phyloP scores from a whole-genome alignment of 1,284 basidiomycete species.

The Psilocybe mexicana region DNA sequence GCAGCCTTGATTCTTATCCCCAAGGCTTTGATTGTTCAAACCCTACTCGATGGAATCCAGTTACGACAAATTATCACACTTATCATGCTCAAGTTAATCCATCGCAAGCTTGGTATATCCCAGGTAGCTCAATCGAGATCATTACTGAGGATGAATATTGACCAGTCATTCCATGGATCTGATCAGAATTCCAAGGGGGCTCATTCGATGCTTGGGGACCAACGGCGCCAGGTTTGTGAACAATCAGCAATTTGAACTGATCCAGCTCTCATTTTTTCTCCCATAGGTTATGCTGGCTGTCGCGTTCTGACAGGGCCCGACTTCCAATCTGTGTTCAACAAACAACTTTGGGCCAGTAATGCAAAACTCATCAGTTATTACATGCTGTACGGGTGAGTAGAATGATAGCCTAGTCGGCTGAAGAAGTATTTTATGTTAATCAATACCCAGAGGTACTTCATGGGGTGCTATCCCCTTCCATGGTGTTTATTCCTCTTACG shows the following conservation, averaged over 20 bases:
- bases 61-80: slow-evolving; percentile 55
- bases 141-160: not conserved
- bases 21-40: slow-evolving; percentile 75
- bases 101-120: slow-evolving; percentile 64
- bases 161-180: not conserved
- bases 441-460: slow-evolving; percentile 61
- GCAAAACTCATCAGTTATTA: slow-evolving; percentile 78
- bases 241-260: not conserved
- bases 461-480: slow-evolving; percentile 77
- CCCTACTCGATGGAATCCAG: slow-evolving; percentile 58
- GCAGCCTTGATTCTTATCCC: slow-evolving; percentile 66
- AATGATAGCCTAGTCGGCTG: not conserved
- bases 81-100: slow-evolving; percentile 61
- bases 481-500: slow-evolving; percentile 64
- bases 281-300: slow-evolving; percentile 45
- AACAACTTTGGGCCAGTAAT: slow-evolving; percentile 74
- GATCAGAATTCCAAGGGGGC: slow-evolving; percentile 66
- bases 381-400: slow-evolving; percentile 70
- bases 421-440: not conserved
- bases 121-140: slow-evolving; percentile 38
- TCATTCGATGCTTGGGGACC: slow-evolving; percentile 77
- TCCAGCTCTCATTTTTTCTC: not conserved
- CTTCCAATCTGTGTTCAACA: slow-evolving; percentile 76
- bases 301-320: slow-evolving; percentile 62
- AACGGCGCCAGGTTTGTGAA: slow-evolving; percentile 50